phyloP scores from a whole-genome alignment of 352 stramenopile genomes.

The Pythium dissotocum region DNA sequence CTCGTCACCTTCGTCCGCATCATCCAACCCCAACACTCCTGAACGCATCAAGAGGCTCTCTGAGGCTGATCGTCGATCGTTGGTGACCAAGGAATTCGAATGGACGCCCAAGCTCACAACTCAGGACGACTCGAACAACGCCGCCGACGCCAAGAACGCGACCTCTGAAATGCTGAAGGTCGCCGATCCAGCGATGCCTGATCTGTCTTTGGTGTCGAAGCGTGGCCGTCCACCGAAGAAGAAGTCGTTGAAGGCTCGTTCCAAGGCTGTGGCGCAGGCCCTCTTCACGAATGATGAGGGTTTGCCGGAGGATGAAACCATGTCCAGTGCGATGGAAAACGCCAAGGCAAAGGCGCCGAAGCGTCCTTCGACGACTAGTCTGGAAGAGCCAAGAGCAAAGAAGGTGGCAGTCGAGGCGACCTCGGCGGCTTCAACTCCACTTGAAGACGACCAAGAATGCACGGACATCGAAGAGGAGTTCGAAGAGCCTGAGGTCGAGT shows the following conservation, averaged over 20 bases:
- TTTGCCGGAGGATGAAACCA: neutral
- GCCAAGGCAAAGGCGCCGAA: neutral
- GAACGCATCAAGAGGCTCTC: constrained; percentile 31
- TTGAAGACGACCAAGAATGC: constrained; percentile 18
- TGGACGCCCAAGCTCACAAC: constrained; percentile 38
- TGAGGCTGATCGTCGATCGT: constrained; percentile 9
- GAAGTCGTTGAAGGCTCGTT: constrained; percentile 14
- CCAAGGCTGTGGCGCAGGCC: constrained; percentile 19
- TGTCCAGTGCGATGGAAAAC: neutral
- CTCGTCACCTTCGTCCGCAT: constrained; percentile 55
- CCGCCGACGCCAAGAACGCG: neutral
- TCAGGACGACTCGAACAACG: neutral
- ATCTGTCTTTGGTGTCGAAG: constrained; percentile 1
- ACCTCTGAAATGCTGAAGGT: neutral
- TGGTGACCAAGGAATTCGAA: constrained; percentile 43
- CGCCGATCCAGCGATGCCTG: neutral
- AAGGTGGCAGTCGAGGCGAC: neutral
- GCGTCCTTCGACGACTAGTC: neutral
- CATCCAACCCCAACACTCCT: constrained; percentile 67
- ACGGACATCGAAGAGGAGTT: constrained; percentile 20
- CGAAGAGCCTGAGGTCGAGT: constrained; percentile 2
- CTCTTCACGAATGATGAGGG: constrained; percentile 23
- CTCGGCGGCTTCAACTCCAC: neutral
- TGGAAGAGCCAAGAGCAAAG: constrained; percentile 4
- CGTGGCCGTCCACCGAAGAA: constrained; percentile 16